phyloP scores from a whole-genome alignment of 2,329 filamentous ascomycete species.

The Exophiala sp. region DNA sequence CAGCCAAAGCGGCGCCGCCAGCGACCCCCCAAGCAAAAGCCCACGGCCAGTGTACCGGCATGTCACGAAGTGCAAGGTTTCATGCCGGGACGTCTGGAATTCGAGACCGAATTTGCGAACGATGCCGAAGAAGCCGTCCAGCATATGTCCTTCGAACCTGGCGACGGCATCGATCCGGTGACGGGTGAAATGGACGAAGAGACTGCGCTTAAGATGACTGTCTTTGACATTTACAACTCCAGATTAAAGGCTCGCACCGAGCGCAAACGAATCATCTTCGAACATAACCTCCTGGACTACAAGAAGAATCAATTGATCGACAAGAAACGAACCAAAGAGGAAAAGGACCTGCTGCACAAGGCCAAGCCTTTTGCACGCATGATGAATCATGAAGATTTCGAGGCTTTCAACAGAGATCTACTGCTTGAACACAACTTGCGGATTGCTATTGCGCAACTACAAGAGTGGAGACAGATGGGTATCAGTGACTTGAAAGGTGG shows the following conservation, averaged over 20 bases:
- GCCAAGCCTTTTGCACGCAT: constrained; percentile 93
- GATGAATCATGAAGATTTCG: constrained; percentile 91
- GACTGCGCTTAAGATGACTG: constrained; percentile 93
- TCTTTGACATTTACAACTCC: constrained; percentile 97
- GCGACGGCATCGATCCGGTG: constrained; percentile 78
- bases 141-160: constrained; percentile 96
- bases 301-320: constrained; percentile 82
- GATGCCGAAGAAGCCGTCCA: constrained; percentile 97
- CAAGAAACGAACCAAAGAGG: constrained; percentile 94
- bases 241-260: constrained; percentile 85
- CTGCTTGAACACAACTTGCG: constrained; percentile 87
- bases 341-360: constrained; percentile 83
- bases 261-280: constrained; percentile 92
- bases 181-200: constrained; percentile 88
- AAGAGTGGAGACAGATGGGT: constrained; percentile 83
- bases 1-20: constrained; percentile 73
- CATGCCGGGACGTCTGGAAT: constrained; percentile 95
- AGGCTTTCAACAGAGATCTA: constrained; percentile 74
- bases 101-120: constrained; percentile 95
- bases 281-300: constrained; percentile 90
- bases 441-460: constrained; percentile 80
- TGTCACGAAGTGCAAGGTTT: constrained; percentile 98
- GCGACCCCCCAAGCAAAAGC: constrained; percentile 89
- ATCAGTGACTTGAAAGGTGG: constrained; percentile 81
- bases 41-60: constrained; percentile 86